Percentiles rank a stretch among this genome's conserved stretches.
These are phyloP conservation scores for Carex littledalei DNA, from an alignment of 176 grass and related monocot genomes.

Conservation along the genomic window DNA sequence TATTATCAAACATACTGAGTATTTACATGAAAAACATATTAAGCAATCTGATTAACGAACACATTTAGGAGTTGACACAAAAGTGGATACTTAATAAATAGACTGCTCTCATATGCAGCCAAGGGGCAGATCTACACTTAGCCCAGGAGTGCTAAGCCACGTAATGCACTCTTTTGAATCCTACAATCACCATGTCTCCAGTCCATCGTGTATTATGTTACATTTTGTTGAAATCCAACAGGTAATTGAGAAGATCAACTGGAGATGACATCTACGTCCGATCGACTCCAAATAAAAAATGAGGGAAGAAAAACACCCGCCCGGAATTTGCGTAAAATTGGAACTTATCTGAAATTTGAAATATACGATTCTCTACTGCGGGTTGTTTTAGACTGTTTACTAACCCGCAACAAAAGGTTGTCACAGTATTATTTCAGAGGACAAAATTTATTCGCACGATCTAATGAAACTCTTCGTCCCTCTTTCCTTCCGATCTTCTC, in stretches of 20 bases:
- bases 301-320: conserved; percentile 2
- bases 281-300: neutral
- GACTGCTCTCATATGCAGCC: too few relatives aligned
- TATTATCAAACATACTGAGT: too few relatives aligned
- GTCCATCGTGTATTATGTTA: neutral
- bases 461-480: neutral
- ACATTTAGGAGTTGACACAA: too few relatives aligned
- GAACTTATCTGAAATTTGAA: neutral
- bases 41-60: too few relatives aligned
- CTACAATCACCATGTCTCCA: neutral
- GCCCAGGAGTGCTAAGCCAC: neutral
- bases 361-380: neutral
- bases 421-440: neutral
- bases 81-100: too few relatives aligned
- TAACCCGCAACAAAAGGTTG: neutral
- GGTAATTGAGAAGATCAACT: neutral
- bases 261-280: neutral
- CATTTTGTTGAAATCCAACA: neutral
- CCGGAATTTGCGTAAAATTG: neutral
- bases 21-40: too few relatives aligned
- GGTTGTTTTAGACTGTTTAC: neutral
- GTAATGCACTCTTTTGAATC: neutral
- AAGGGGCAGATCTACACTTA: too few relatives aligned
- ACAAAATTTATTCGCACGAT: neutral
- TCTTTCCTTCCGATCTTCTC: conserved; percentile 11